phyloP scores from a whole-genome alignment of 2,329 filamentous ascomycete species.

The Fusarium piperis region DNA sequence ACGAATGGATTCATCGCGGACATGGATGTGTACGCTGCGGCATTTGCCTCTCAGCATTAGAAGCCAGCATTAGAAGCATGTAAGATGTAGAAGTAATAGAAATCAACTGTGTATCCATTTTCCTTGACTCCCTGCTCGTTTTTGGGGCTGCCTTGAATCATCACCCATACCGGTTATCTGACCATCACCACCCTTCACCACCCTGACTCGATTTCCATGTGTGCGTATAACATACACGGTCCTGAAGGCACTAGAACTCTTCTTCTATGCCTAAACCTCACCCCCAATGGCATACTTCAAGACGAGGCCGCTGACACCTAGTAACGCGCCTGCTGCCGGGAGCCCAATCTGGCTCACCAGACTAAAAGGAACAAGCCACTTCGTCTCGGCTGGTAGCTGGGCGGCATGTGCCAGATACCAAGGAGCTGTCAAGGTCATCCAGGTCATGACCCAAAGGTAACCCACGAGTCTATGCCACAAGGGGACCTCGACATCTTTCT shows the following conservation, averaged over 20 bases:
- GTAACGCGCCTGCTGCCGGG: not conserved
- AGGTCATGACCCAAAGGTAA: slow-evolving; percentile 18
- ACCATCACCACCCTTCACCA: not conserved
- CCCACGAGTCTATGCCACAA: slow-evolving; percentile 26
- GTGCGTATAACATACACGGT: not conserved
- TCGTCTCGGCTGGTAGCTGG: not conserved
- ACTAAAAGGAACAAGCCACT: slow-evolving; percentile 15
- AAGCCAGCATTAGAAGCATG: too few relatives aligned
- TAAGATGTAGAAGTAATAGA: not conserved
- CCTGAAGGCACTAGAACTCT: not conserved
- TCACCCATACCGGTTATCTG: not conserved
- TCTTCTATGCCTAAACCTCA: not conserved
- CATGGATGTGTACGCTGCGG: not conserved
- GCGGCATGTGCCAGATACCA: slow-evolving; percentile 19
- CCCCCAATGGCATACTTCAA: slow-evolving; percentile 10
- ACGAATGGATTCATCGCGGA: not conserved
- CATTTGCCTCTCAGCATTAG: not conserved
- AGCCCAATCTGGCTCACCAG: slow-evolving; percentile 5
- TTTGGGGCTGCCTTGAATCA: not conserved
- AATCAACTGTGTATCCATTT: not conserved
- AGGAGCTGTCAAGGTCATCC: slow-evolving; percentile 14
- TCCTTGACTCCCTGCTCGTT: not conserved
- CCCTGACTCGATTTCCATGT: not conserved
- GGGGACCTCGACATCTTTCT: not conserved
- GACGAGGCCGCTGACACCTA: slow-evolving; percentile 1